Evolutionary conservation across 2,329 filamentous ascomycete species (phyloP).

Genomic region (Ploettnerulaceae sp.): DNA sequence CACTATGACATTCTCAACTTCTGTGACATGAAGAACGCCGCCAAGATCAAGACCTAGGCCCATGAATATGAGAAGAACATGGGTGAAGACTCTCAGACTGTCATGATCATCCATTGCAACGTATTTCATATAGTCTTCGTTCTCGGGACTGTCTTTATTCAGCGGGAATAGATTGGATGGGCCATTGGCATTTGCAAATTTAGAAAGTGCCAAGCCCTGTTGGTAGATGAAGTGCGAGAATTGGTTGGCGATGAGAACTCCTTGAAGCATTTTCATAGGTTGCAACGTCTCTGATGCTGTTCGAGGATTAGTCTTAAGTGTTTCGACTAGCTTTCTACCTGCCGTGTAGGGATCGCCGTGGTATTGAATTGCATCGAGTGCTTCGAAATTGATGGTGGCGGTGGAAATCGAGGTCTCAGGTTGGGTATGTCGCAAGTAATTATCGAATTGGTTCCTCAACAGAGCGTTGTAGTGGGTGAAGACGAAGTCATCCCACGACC

Average conservation of each 20-base stretch:
- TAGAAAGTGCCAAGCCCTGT: slow-evolving; percentile 50
- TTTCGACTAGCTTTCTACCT: slow-evolving; percentile 54
- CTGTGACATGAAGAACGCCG: slow-evolving; percentile 35
- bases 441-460: slow-evolving; percentile 73
- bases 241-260: slow-evolving; percentile 64
- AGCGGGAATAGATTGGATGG: slow-evolving; percentile 42
- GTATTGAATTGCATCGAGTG: slow-evolving; percentile 61
- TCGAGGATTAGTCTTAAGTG: slow-evolving; percentile 51
- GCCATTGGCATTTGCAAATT: slow-evolving; percentile 41
- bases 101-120: slow-evolving; percentile 55
- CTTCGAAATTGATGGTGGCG: slow-evolving; percentile 54
- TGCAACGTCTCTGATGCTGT: slow-evolving; percentile 55
- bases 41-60: slow-evolving; percentile 48
- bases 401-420: slow-evolving; percentile 48
- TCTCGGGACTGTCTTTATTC: slow-evolving; percentile 34
- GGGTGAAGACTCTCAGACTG: slow-evolving; percentile 63
- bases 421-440: slow-evolving; percentile 56
- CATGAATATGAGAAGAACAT: slow-evolving; percentile 66
- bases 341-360: slow-evolving; percentile 51
- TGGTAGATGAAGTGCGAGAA: slow-evolving; percentile 53
- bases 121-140: slow-evolving; percentile 42
- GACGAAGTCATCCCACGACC: slow-evolving; percentile 79
- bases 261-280: slow-evolving; percentile 72
- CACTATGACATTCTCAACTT: slow-evolving; percentile 66
- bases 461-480: slow-evolving; percentile 87